Base-by-base conservation (phyloP, 2,329 filamentous ascomycete species). In the Neospermospora avenae region DNA sequence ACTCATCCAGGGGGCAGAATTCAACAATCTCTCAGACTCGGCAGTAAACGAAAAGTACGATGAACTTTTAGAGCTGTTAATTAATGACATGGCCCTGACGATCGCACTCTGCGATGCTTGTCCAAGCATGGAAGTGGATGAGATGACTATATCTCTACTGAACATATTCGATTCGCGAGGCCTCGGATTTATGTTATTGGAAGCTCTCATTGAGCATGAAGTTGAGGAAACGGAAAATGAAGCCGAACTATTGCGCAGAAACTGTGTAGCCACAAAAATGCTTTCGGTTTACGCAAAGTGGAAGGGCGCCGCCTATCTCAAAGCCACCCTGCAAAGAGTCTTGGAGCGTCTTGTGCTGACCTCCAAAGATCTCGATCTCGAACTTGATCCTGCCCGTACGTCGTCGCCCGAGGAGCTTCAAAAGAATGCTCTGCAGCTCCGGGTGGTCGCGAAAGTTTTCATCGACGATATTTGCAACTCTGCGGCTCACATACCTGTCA, bases 231-330 rank as follows among this genome's bases (percentile, higher is more conserved):
- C 85, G 80, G 86, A 89, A 70, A 88, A 86, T 57, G 86, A 89
- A 68, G 81, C 85, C 1, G 86, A 89, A 67, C 78, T 89, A 22
- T 73, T 89, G 11, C 80, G 86, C n/a, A 78, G 85, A 53, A 87
- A 86, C 34, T 88, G 85, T 65, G 86, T 89, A 1, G 84, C 85
- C n/a, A 89, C 86, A 1, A 89, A 89, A 70, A 87, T 89, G 81
- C 77, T 89, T 2, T 88, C 86, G 0, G 80, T 88, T 7, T 89
- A 88, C 67, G 86, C 85, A 4, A 89, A 87, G 68, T 89, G 86
- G 86, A 89, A 88, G 73, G 86, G 86, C 13, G 76, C 80, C 16
- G 72, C 78, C 3, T 89, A 89, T 68, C 78, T 89, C 37, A 84
- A 82, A 65, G 76, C 78, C 14, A 89, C 86, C 1, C 75, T 89